Percentiles rank a stretch among this genome's conserved stretches.
These are phyloP conservation scores for Neodidymelliopsis sp. DNA, from an alignment of 2,329 filamentous ascomycete species.

Conservation along the genomic window DNA sequence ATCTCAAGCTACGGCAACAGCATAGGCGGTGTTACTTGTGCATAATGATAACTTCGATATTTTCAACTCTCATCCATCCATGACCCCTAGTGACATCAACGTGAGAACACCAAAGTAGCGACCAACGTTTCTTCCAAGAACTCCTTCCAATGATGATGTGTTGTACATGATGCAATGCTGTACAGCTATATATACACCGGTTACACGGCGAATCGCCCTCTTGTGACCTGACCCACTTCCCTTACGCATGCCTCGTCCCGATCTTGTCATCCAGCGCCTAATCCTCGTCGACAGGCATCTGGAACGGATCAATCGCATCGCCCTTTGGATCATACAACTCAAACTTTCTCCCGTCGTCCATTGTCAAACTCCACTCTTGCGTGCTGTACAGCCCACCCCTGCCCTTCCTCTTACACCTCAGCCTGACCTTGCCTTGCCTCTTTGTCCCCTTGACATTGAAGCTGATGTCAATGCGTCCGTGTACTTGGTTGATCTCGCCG, in stretches of 20 bases:
- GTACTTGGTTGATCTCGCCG: constrained; percentile 87
- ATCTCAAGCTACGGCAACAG: constrained; percentile 1
- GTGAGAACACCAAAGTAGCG: too few species aligned
- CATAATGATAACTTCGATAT: constrained; percentile 14
- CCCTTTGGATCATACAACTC: constrained; percentile 73
- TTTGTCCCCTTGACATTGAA: constrained; percentile 87
- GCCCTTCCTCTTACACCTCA: constrained; percentile 76
- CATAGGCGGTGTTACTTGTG: constrained; percentile 5
- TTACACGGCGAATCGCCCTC: constrained; percentile 16
- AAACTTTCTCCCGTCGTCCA: constrained; percentile 70
- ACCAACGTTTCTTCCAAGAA: background rate
- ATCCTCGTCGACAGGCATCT: constrained; percentile 36
- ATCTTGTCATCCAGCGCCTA: background rate
- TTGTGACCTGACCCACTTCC: background rate
- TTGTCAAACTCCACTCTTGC: constrained; percentile 85
- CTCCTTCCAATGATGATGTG: background rate
- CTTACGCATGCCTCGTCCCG: too few species aligned
- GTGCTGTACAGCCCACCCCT: constrained; percentile 81
- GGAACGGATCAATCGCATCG: constrained; percentile 69
- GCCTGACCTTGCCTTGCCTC: constrained; percentile 75
- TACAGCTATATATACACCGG: constrained; percentile 26
- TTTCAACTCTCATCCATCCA: background rate
- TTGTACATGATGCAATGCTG: constrained; percentile 18
- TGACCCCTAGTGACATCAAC: background rate
- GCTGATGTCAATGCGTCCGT: constrained; percentile 84